Base-by-base conservation (phyloP, 108 stramenopile genomes). In the Phaeodactylum tricornutum region DNA sequence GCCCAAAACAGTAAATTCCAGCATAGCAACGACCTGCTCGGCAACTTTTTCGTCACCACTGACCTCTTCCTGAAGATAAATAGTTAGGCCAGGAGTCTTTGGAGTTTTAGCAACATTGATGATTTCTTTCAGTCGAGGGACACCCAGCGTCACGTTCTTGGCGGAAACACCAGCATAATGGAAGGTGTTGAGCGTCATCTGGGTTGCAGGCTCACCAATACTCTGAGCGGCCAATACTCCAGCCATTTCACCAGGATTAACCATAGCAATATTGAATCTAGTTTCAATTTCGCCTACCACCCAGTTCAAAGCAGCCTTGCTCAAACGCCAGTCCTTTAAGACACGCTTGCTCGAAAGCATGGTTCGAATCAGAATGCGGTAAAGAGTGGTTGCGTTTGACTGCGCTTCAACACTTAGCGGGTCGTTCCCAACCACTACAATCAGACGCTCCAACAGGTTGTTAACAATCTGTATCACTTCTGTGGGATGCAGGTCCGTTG, bases 141-240 rank as follows among this genome's bases (percentile, higher is more conserved):
- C 98, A 43, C 98, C 98, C 17, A 98, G 72, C 6, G 98, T 98
- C 2, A 98, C 98, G 72, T 98, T 97, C 84, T 98, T 98, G 5
- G 98, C 95, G 23, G 85, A 86, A 23, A 98, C 94, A 53, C 97
- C 97, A 36, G 98, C 94, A 53, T 92, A 95, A 69, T 98, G 98
- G 69, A 98, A 98, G 22, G 98, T 98, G 55, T 91, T 91, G 34
- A 98, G 71, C 4, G 98, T 98, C 98, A 98, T 98, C 64, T 98
- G 98, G n/a, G 98, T 98, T 29, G 96, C 95, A 16, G 98, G 98
- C 64, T 98, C 96, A 15, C 98, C 98, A 50, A 98, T 91, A 52
- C 89, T 92, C 64, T 98, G 98, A 1, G 98, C 98, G 4, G 98
- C 98, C 47, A 97, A 77, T 6, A 98, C 96, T 43, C 98, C 98